phyloP scores from a whole-genome alignment of 441 rosid species.

The Manihot esculenta region DNA sequence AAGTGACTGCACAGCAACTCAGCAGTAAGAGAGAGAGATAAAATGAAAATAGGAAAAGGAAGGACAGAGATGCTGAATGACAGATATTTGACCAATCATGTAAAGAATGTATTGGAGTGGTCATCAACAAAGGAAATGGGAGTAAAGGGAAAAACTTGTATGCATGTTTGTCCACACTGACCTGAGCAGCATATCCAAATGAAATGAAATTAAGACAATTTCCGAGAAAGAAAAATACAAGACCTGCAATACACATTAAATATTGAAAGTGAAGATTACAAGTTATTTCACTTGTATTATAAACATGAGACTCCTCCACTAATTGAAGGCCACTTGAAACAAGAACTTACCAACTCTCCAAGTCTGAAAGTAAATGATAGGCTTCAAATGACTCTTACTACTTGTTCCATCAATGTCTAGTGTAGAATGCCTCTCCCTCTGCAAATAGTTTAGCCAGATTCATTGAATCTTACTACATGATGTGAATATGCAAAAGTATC shows the following conservation, averaged over 20 bases:
- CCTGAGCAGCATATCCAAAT: conserved; percentile 99
- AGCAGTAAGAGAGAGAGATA: conserved; percentile 19
- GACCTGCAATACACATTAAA: conserved; percentile 54
- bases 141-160: not conserved
- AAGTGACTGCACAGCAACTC: conserved; percentile 74
- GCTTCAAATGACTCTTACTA: conserved; percentile 70
- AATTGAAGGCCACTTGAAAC: conserved; percentile 25
- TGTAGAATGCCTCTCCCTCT: conserved; percentile 77
- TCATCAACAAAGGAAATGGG: not conserved
- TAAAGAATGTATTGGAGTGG: not conserved
- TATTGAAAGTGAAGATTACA: conserved; percentile 24
- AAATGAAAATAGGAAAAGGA: not conserved
- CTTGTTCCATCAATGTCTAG: conserved; percentile 54
- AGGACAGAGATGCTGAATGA: not conserved
- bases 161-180: conserved; percentile 29
- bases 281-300: not conserved
- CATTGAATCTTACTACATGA: conserved; percentile 19
- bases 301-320: not conserved
- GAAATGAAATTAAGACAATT: conserved; percentile 97
- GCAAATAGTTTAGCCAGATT: conserved; percentile 30
- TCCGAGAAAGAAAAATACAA: conserved; percentile 81
- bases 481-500: conserved; percentile 14
- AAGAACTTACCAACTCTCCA: conserved; percentile 89
- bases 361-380: conserved; percentile 80
- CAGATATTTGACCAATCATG: not conserved